These are phyloP conservation scores for Fusarium metavorans DNA, from an alignment of 2,329 filamentous ascomycete genomes.

Conservation along the genomic window DNA sequence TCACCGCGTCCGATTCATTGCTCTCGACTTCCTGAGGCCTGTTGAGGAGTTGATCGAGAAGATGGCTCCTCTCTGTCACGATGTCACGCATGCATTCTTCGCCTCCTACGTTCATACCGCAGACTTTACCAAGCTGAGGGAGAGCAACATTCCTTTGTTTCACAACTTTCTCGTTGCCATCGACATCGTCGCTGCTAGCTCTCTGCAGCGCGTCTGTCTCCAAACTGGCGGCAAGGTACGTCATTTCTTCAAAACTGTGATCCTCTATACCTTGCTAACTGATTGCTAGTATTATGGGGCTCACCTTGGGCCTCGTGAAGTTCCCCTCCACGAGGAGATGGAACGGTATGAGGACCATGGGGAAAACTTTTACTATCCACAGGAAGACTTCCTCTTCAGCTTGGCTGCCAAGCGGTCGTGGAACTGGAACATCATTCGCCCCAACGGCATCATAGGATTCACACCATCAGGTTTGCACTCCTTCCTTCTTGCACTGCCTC, in stretches of 20 bases:
- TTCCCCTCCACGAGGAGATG: constrained; percentile 32
- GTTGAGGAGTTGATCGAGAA: constrained; percentile 29
- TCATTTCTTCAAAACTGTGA: neutral
- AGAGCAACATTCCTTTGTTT: constrained; percentile 31
- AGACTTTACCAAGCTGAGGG: constrained; percentile 29
- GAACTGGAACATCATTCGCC: constrained; percentile 33
- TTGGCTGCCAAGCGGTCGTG: constrained; percentile 24
- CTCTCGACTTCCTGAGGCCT: constrained; percentile 30
- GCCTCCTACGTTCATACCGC: constrained; percentile 31
- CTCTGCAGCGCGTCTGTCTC: constrained; percentile 28
- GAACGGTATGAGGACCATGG: constrained; percentile 27
- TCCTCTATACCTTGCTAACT: neutral
- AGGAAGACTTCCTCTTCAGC: constrained; percentile 31
- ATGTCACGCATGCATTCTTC: constrained; percentile 34
- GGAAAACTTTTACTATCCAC: constrained; percentile 33
- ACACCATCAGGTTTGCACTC: constrained; percentile 22
- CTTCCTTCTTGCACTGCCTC: neutral
- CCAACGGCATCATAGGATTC: constrained; percentile 32
- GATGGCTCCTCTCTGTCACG: constrained; percentile 26
- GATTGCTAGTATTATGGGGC: constrained; percentile 24
- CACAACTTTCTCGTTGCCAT: constrained; percentile 28
- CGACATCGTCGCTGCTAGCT: constrained; percentile 27
- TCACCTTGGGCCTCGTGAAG: constrained; percentile 30
- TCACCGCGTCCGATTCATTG: constrained; percentile 25
- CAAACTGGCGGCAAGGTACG: constrained; percentile 33